A percentile compares a stretch with the other conserved stretches of the same genome.
These are phyloP conservation scores for Camelina laxa DNA, from an alignment of 345 rosid species.

Conservation along the genomic window DNA sequence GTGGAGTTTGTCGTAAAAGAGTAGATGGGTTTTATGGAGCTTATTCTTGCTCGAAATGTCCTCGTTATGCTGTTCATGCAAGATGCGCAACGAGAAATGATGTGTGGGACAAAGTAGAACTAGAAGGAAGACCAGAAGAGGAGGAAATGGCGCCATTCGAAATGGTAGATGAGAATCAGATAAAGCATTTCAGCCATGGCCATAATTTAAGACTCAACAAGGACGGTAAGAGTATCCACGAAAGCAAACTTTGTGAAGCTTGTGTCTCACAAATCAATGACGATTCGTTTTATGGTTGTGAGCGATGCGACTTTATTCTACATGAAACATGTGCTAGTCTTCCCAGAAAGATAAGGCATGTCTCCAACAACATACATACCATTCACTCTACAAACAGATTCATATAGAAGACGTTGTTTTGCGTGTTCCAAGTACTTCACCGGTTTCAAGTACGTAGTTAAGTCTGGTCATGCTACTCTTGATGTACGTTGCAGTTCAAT, in stretches of 20 bases:
- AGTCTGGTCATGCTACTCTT: background rate
- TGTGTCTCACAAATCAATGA: background rate
- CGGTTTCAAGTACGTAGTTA: background rate
- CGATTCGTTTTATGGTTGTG: background rate
- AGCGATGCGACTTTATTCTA: background rate
- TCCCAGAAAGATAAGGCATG: background rate
- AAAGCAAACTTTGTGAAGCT: background rate
- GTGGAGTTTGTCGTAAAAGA: background rate
- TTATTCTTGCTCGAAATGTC: background rate
- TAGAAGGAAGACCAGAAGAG: background rate
- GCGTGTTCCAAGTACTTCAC: background rate
- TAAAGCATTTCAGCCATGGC: background rate
- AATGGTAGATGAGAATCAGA: background rate
- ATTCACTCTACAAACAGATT: background rate
- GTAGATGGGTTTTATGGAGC: background rate
- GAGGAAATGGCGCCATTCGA: background rate
- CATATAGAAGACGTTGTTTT: too few species aligned
- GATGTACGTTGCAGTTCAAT: background rate
- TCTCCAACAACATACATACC: background rate
- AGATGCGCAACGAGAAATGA: background rate
- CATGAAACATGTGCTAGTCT: background rate
- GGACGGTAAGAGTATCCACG: background rate
- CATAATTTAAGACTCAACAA: background rate
- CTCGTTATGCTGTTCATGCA: background rate
- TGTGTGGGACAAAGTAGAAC: background rate